These are phyloP conservation scores for Gliomastix tumulicola DNA, from an alignment of 2,329 filamentous ascomycete genomes.

Conservation along the genomic window DNA sequence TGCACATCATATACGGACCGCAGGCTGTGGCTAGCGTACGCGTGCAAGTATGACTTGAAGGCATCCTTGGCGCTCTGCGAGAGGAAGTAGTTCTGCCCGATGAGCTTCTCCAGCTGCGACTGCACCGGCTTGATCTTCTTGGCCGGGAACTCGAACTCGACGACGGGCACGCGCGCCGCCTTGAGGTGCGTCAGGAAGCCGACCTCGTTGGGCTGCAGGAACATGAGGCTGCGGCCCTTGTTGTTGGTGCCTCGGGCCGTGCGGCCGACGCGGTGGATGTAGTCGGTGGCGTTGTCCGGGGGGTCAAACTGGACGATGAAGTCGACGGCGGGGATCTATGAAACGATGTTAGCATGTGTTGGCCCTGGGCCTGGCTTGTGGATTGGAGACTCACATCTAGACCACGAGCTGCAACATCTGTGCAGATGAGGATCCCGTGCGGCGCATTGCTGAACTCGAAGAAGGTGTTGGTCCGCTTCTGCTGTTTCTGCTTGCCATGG, in stretches of 20 bases:
- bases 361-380: background rate
- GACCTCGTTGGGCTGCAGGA: conserved; percentile 88
- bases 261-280: conserved; percentile 93
- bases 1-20: conserved; percentile 66
- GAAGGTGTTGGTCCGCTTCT: conserved; percentile 97
- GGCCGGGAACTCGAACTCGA: conserved; percentile 90
- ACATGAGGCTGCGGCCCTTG: conserved; percentile 86
- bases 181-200: conserved; percentile 90
- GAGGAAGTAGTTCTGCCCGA: conserved; percentile 92
- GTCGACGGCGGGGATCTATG: conserved; percentile 81
- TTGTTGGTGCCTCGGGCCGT: conserved; percentile 79
- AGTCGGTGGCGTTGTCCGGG: conserved; percentile 82
- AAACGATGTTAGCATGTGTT: background rate
- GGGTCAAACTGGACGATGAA: conserved; percentile 97
- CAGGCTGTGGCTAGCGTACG: conserved; percentile 71
- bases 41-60: conserved; percentile 87
- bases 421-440: conserved; percentile 86
- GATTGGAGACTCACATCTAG: conserved; percentile 59
- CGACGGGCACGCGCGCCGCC: conserved; percentile 83
- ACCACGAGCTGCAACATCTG: conserved; percentile 90
- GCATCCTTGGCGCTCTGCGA: conserved; percentile 78
- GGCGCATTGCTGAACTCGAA: conserved; percentile 82
- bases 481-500: conserved; percentile 96
- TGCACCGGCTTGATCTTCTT: conserved; percentile 90
- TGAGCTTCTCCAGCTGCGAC: conserved; percentile 88